A percentile compares a stretch with the other conserved stretches of the same genome.
Evolutionary conservation across 805 yeast species (phyloP).

Genomic region (Peterozyma xylosa): DNA sequence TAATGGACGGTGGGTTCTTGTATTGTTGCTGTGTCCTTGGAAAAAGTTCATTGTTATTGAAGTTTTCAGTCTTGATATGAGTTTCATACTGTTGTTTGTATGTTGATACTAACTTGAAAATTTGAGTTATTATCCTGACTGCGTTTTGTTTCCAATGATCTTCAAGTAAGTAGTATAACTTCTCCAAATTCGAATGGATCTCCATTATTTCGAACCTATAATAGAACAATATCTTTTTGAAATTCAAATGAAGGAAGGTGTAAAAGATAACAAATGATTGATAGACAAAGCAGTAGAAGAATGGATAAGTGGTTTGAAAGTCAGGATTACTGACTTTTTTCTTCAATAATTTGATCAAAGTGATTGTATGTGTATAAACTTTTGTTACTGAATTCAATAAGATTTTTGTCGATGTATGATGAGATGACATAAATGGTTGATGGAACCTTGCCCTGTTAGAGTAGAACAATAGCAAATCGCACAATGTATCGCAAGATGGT

Average conservation of each 20-base stretch:
- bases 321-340: slow-evolving; percentile 20
- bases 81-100: slow-evolving; percentile 22
- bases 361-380: slow-evolving; percentile 27
- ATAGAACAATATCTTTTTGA: slow-evolving; percentile 18
- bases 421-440: slow-evolving; percentile 39
- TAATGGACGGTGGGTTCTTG: background rate
- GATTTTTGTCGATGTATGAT: slow-evolving; percentile 26
- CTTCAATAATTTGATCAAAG: slow-evolving; percentile 25
- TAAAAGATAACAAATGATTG: slow-evolving; percentile 45
- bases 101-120: slow-evolving; percentile 7
- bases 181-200: slow-evolving; percentile 20
- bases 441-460: slow-evolving; percentile 44
- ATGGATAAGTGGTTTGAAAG: slow-evolving; percentile 34
- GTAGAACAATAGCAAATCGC: slow-evolving; percentile 39
- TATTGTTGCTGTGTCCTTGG: background rate
- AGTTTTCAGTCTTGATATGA: slow-evolving; percentile 16
- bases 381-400: slow-evolving; percentile 29
- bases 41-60: slow-evolving; percentile 5
- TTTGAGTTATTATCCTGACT: slow-evolving; percentile 21
- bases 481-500: slow-evolving; percentile 28
- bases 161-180: slow-evolving; percentile 20
- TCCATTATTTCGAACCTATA: slow-evolving; percentile 17
- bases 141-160: slow-evolving; percentile 22
- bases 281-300: slow-evolving; percentile 39
- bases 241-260: slow-evolving; percentile 38